Conservation (phyloP, 163 green algal species). For the Chlorella variabilis region DNA sequence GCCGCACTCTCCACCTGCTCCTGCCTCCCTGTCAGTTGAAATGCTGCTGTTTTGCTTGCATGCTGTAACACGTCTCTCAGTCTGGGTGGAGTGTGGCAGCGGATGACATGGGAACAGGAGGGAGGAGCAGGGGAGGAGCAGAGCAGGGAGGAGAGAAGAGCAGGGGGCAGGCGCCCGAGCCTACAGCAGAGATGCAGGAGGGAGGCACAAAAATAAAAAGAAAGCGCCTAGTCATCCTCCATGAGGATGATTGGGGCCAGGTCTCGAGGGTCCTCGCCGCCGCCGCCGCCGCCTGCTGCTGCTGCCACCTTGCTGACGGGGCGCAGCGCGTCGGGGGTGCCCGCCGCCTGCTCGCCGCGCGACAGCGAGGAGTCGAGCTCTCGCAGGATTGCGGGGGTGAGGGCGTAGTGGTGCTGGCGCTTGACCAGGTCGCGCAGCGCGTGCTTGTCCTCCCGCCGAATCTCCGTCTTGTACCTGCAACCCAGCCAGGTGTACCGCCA, state of each 20-base stretch:
- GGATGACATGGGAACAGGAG: too few relatives aligned
- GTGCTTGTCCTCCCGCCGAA: constrained; percentile 81
- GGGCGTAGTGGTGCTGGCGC: constrained; percentile 86
- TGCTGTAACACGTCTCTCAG: too few relatives aligned
- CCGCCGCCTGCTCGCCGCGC: constrained; percentile 4
- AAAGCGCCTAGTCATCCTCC: constrained; percentile 63
- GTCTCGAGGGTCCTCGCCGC: constrained; percentile 71
- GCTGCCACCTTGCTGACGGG: constrained; percentile 14
- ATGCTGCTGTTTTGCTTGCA: too few relatives aligned
- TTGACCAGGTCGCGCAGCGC: constrained; percentile 76
- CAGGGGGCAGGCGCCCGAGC: too few relatives aligned
- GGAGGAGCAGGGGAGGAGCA: too few relatives aligned
- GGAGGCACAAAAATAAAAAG: too few relatives aligned
- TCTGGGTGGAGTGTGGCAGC: too few relatives aligned
- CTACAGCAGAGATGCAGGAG: too few relatives aligned
- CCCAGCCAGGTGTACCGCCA: too few relatives aligned
- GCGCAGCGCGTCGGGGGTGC: not conserved
- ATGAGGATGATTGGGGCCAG: constrained; percentile 84
- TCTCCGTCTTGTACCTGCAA: constrained; percentile 88
- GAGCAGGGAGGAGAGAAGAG: too few relatives aligned
- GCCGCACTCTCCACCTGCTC: too few relatives aligned
- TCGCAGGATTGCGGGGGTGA: constrained; percentile 88
- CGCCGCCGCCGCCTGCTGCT: constrained; percentile 42
- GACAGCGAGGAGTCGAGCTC: constrained; percentile 78
- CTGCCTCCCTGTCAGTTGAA: too few relatives aligned